phyloP scores from a whole-genome alignment of 768 basidiomycete species.

The Mycena capillaripes region DNA sequence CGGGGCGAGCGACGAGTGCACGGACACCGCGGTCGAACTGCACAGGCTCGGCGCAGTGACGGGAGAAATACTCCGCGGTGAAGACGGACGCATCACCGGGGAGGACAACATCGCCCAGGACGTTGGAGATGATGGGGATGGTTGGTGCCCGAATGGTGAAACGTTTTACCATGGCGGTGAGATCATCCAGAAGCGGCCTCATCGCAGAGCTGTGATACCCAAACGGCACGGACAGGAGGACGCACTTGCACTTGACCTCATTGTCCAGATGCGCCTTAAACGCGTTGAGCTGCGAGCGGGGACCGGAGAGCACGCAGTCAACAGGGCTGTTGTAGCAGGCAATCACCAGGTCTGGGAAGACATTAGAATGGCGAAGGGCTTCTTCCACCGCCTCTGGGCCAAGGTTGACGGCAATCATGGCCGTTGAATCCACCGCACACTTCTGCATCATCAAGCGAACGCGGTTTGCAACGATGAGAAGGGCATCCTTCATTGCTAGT shows the following conservation, averaged over 20 bases:
- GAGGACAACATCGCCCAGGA: conserved; percentile 64
- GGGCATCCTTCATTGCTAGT: conserved; percentile 67
- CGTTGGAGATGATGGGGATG: conserved; percentile 74
- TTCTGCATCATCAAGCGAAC: conserved; percentile 66
- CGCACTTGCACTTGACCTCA: conserved; percentile 52
- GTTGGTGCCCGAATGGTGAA: conserved; percentile 55
- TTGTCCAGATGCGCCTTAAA: conserved; percentile 59
- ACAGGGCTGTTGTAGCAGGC: conserved; percentile 75
- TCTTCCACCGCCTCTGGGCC: conserved; percentile 49
- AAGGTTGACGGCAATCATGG: conserved; percentile 73
- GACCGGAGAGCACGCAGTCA: conserved; percentile 74
- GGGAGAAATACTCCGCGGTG: conserved; percentile 38
- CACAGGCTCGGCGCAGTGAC: conserved; percentile 71
- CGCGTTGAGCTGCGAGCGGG: conserved; percentile 54
- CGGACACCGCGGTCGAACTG: conserved; percentile 65
- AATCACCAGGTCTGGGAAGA: conserved; percentile 57
- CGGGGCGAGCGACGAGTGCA: conserved; percentile 49
- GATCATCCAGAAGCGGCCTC: conserved; percentile 66
- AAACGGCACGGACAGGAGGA: conserved; percentile 66
- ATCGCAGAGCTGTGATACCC: conserved; percentile 80
- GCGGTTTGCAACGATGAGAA: conserved; percentile 69
- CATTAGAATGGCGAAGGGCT: conserved; percentile 48
- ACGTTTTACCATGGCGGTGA: conserved; percentile 54
- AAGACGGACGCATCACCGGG: conserved; percentile 67
- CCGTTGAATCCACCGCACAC: conserved; percentile 60